A percentile compares a stretch with the other conserved stretches of the same genome.
Evolutionary conservation across 139 green algal genomes (phyloP).

Genomic region (Dunaliella sp.): DNA sequence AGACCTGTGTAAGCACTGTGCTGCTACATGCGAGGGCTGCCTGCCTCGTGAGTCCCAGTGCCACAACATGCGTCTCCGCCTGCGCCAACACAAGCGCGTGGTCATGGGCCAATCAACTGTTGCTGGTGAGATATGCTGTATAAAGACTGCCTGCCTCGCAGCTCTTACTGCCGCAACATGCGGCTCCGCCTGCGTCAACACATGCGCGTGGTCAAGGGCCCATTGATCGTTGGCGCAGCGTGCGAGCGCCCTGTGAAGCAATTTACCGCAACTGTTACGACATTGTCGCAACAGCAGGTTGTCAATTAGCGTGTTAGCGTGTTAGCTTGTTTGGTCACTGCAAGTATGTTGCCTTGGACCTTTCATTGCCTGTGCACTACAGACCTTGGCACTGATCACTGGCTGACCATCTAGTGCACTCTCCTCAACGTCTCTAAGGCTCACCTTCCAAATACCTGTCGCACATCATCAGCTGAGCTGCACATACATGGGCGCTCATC

Average conservation of each 20-base stretch:
- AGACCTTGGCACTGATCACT: background rate
- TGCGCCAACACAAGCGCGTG: constrained; percentile 63
- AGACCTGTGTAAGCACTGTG: constrained; percentile 25
- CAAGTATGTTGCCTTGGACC: no score
- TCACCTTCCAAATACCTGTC: background rate
- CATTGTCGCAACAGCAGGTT: no score
- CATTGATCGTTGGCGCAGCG: constrained; percentile 18
- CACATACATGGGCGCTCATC: background rate
- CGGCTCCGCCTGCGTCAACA: constrained; percentile 65
- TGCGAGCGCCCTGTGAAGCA: no score
- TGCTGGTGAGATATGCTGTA: background rate
- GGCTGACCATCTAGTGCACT: background rate
- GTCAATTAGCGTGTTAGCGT: no score
- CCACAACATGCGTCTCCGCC: constrained; percentile 76
- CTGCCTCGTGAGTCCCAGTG: background rate
- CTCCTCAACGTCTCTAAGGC: background rate
- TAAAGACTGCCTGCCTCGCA: background rate
- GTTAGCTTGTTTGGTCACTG: no score
- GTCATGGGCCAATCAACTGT: constrained; percentile 48
- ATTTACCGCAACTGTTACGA: no score
- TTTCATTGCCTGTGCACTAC: background rate
- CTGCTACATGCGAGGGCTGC: constrained; percentile 18
- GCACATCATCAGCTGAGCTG: background rate
- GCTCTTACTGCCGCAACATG: constrained; percentile 64
- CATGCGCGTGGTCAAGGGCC: constrained; percentile 54